Evolutionary conservation across 2,329 filamentous ascomycete genomes (phyloP).

Genomic region (Lomentospora prolificans): DNA sequence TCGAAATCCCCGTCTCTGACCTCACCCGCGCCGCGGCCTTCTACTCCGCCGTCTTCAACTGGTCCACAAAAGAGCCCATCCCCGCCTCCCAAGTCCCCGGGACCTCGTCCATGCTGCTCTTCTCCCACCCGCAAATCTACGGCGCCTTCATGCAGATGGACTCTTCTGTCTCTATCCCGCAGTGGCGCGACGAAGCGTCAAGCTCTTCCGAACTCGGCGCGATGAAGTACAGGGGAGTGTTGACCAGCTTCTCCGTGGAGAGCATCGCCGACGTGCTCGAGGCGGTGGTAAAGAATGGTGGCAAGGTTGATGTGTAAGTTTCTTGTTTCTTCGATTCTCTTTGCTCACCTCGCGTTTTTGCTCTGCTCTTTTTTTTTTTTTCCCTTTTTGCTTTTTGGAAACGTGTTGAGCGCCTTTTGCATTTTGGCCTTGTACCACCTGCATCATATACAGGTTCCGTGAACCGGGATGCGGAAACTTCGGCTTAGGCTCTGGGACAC

Average conservation of each 20-base stretch:
- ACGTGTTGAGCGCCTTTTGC: no score
- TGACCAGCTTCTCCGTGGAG: slow-evolving; percentile 24
- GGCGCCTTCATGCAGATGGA: slow-evolving; percentile 26
- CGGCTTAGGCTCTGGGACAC: no score
- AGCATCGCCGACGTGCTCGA: slow-evolving; percentile 22
- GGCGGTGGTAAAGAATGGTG: slow-evolving; percentile 20
- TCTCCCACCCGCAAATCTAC: slow-evolving; percentile 21
- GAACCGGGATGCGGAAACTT: no score
- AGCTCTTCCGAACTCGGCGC: slow-evolving; percentile 16
- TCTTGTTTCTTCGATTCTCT: not conserved
- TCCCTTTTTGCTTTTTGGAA: no score
- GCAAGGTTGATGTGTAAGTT: slow-evolving; percentile 25
- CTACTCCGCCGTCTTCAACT: slow-evolving; percentile 25
- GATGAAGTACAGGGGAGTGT: slow-evolving; percentile 17
- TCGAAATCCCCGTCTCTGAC: slow-evolving; percentile 27
- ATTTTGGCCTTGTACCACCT: no score
- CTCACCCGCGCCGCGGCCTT: slow-evolving; percentile 25
- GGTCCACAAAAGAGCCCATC: slow-evolving; percentile 19
- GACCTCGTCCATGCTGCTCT: slow-evolving; percentile 23
- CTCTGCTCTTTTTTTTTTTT: not conserved
- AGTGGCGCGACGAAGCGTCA: not conserved
- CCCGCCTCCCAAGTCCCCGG: slow-evolving; percentile 14
- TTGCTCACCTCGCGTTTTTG: not conserved
- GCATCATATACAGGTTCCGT: no score
- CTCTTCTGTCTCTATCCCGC: slow-evolving; percentile 14